Base-by-base conservation (phyloP, 371 early-diverging fungal genomes). In the Mortierella sp. region DNA sequence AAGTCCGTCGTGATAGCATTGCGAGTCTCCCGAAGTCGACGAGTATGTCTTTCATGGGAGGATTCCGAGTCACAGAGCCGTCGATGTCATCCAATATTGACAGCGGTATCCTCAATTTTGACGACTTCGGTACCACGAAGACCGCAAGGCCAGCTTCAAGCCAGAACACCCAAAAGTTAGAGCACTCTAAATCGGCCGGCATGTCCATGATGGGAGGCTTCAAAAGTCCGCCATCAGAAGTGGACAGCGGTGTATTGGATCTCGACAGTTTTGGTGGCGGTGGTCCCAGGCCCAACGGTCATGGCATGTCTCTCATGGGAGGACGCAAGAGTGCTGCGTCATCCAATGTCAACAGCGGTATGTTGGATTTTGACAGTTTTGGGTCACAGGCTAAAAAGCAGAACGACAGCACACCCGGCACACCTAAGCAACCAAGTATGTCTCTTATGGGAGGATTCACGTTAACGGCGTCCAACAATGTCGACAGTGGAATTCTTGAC, bases 171-270 rank as follows among this genome's bases (percentile, higher is more conserved):
- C 9, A 21, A 41, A 31, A 28, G 15, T 41, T 21, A 7, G 50
- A 51, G 21, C 9, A 48, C 3, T 24, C 56, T n/a, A 47, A 51
- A 37, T 44, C 61, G 11, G 65, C 19, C 21, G 65, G 65, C 24
- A 71, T 65, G 66, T 65, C 61, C 3, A 32, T 72, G n/a, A 65
- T 72, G 65, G 62, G 61, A 15, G 72, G 66, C 1, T 57, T 65
- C 44, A 50, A 44, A 26, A 49, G 53, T 15, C 49, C 72, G 9
- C 49, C 57, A 1, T 21, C 47, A 14, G 56, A 31, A 12, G 5
- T 30, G 2, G 65, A 61, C 27, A 65, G 49, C 19, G 62, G 61
- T 11, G 53, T 56, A 2, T 50, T 72, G 14, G 58, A 72, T 48
- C 65, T 69, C 60, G 63, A 68, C 28, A 69, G 44, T 21, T 75